Conservation (phyloP, 371 early-diverging fungal genomes). For the Mycotypha africana region DNA sequence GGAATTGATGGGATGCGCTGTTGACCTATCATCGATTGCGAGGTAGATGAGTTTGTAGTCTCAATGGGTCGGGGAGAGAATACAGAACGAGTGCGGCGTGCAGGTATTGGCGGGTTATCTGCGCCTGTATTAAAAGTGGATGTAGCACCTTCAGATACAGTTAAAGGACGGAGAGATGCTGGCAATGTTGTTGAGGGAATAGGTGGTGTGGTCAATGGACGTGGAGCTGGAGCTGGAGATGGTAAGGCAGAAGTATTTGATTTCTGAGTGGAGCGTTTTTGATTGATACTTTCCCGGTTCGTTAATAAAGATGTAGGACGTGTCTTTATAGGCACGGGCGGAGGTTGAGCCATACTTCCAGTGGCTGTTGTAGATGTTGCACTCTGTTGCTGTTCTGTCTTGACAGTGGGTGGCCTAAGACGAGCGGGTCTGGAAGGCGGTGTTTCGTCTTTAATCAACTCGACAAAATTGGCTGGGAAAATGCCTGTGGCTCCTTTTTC, state of each 20-base stretch:
- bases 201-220: slow-evolving; percentile 29
- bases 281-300: slow-evolving; percentile 6
- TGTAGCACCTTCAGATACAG: background rate
- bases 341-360: slow-evolving; percentile 17
- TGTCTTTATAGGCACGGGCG: slow-evolving; percentile 42
- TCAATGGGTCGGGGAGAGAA: background rate
- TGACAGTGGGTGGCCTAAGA: slow-evolving; percentile 37
- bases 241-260: background rate
- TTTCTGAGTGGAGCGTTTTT: background rate
- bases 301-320: slow-evolving; percentile 35
- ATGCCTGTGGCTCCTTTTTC: slow-evolving; percentile 47
- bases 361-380: background rate
- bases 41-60: too few species aligned
- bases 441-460: slow-evolving; percentile 38
- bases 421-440: slow-evolving; percentile 33
- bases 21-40: too few species aligned
- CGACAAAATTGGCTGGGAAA: slow-evolving; percentile 58
- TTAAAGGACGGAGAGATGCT: background rate
- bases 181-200: slow-evolving; percentile 23
- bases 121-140: too few species aligned
- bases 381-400: too few species aligned
- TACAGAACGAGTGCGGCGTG: too few species aligned
- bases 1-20: slow-evolving; percentile 30
- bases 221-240: slow-evolving; percentile 22
- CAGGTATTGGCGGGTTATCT: too few species aligned